phyloP scores from a whole-genome alignment of 2,329 filamentous ascomycete species.

The Dissoconium aciculare region DNA sequence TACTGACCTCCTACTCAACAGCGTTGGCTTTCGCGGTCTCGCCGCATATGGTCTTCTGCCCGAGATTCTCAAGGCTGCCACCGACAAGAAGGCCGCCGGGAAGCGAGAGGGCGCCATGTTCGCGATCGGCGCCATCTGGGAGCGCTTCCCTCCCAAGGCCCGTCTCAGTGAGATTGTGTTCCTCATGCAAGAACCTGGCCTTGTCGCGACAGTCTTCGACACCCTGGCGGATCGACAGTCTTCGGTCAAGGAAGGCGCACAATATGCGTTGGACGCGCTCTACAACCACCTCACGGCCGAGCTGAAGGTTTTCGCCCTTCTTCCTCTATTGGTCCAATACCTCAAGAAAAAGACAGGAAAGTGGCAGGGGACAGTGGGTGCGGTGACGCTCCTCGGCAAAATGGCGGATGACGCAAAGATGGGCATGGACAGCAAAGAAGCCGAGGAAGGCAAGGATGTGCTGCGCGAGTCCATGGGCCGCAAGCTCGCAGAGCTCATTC shows the following conservation, averaged over 20 bases:
- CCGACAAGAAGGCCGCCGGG: conserved; percentile 83
- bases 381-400: conserved; percentile 67
- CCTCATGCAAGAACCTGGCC: conserved; percentile 61
- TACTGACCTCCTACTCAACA: conserved; percentile 48
- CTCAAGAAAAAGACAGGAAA: conserved; percentile 75
- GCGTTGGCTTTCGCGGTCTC: conserved; percentile 49
- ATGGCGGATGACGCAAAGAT: conserved; percentile 94
- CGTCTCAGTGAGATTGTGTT: conserved; percentile 68
- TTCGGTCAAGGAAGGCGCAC: conserved; percentile 77
- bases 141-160: conserved; percentile 67
- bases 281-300: conserved; percentile 69
- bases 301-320: conserved; percentile 64
- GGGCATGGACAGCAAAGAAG: conserved; percentile 66
- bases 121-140: conserved; percentile 81
- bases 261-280: conserved; percentile 84
- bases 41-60: conserved; percentile 46
- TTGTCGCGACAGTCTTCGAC: conserved; percentile 63
- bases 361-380: conserved; percentile 91
- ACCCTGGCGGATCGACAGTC: conserved; percentile 77
- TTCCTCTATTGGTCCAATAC: conserved; percentile 63
- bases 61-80: conserved; percentile 59
- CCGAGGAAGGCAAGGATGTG: conserved; percentile 75
- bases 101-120: conserved; percentile 87
- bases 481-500: conserved; percentile 73
- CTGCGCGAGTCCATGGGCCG: conserved; percentile 82